Evolutionary conservation across 768 basidiomycete species (phyloP).

Genomic region (Termitomyces sp.): DNA sequence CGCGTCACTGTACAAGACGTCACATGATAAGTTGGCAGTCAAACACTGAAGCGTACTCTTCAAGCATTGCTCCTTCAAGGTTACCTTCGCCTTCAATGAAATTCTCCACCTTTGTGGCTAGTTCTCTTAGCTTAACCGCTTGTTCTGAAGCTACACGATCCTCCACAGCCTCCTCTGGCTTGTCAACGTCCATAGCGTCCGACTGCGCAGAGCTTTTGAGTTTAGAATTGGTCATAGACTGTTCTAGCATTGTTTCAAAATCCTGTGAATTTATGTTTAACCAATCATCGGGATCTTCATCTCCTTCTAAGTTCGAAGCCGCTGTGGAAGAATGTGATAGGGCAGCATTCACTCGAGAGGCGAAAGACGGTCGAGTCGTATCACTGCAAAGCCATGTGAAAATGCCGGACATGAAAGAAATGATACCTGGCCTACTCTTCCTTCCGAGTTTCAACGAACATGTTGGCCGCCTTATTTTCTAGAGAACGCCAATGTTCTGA

Average conservation of each 20-base stretch:
- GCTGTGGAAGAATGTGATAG: background rate
- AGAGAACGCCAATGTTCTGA: constrained; percentile 70
- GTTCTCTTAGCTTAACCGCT: constrained; percentile 61
- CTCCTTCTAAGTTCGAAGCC: background rate
- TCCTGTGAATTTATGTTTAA: constrained; percentile 71
- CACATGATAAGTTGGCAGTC: background rate
- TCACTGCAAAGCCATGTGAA: constrained; percentile 21
- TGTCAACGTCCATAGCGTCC: constrained; percentile 48
- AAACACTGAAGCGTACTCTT: constrained; percentile 54
- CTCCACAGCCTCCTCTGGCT: constrained; percentile 28
- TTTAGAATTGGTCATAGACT: constrained; percentile 25
- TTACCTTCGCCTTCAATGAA: constrained; percentile 92
- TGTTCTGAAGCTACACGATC: constrained; percentile 57
- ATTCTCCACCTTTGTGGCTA: constrained; percentile 82
- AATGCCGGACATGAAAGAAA: background rate
- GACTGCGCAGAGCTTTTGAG: constrained; percentile 6
- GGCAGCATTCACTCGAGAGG: constrained; percentile 3
- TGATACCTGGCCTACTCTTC: constrained; percentile 46
- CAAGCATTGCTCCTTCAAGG: constrained; percentile 82
- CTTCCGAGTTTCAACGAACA: constrained; percentile 57
- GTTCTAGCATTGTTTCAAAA: constrained; percentile 69
- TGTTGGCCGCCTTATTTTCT: constrained; percentile 64
- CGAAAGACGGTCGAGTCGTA: constrained; percentile 2
- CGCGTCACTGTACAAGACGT: constrained; percentile 42
- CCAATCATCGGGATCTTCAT: constrained; percentile 61